Conservation (phyloP, 2,329 filamentous ascomycete genomes). For the Aspergillus sp. region DNA sequence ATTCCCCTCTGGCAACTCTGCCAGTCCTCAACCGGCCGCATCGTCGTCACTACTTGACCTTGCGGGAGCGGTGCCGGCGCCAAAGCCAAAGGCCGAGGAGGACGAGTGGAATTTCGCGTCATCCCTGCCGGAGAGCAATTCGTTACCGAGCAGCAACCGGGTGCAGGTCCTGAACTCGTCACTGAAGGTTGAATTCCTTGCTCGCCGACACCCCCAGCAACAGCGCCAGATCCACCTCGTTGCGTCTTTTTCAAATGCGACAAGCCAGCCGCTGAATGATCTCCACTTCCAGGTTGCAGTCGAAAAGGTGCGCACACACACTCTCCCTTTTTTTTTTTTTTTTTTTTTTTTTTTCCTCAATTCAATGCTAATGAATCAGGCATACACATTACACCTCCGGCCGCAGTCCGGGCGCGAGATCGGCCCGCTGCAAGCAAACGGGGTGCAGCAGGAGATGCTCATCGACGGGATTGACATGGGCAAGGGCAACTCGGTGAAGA, state of each 20-base stretch:
- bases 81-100: constrained; percentile 57
- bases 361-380: constrained; percentile 53
- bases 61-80: constrained; percentile 22
- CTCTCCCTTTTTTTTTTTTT: too few species aligned
- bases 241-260: constrained; percentile 82
- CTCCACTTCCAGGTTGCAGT: constrained; percentile 91
- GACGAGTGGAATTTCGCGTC: constrained; percentile 96
- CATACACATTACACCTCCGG: constrained; percentile 75
- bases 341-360: too few species aligned
- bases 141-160: constrained; percentile 61
- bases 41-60: constrained; percentile 37
- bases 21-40: constrained; percentile 19
- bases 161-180: constrained; percentile 68
- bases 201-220: constrained; percentile 57
- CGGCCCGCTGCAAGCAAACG: constrained; percentile 67
- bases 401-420: constrained; percentile 82
- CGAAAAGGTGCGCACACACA: constrained; percentile 66
- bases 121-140: constrained; percentile 64
- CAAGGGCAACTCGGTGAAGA: constrained; percentile 77
- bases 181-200: constrained; percentile 72
- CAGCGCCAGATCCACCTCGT: constrained; percentile 65
- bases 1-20: constrained; percentile 28
- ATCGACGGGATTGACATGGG: constrained; percentile 71
- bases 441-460: constrained; percentile 78
- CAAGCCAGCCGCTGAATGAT: constrained; percentile 68